phyloP scores from a whole-genome alignment of 257 asterid genomes.

The Linderniella brevidens region DNA sequence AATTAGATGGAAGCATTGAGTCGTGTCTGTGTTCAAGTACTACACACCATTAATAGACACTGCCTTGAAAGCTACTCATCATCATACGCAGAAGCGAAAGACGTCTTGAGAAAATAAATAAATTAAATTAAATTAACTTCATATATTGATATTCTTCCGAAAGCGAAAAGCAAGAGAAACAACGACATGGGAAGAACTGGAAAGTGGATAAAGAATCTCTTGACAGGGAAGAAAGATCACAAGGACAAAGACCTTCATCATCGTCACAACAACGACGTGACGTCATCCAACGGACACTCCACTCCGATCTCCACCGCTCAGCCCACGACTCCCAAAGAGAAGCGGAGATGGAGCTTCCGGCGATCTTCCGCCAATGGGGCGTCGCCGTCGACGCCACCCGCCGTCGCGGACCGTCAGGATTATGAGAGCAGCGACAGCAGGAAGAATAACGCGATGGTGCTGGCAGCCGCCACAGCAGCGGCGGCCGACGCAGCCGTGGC shows the following conservation, averaged over 20 bases:
- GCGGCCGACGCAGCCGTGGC: conserved; percentile 66
- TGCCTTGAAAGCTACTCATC: too few relatives aligned
- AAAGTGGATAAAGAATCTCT: conserved; percentile 56
- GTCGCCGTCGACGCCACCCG: conserved; percentile 15
- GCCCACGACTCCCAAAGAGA: conserved; percentile 62
- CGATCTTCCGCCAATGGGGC: conserved; percentile 68
- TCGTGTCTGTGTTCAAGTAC: too few relatives aligned
- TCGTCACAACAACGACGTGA: conserved; percentile 11
- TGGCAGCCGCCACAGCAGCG: conserved; percentile 55
- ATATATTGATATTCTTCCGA: conserved; percentile 6
- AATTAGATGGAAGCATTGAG: too few relatives aligned
- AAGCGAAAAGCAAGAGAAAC: conserved; percentile 15
- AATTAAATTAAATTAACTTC: too few relatives aligned
- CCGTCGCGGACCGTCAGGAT: conserved; percentile 7
- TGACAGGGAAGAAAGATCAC: conserved; percentile 39
- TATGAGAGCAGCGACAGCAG: not conserved
- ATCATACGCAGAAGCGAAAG: too few relatives aligned
- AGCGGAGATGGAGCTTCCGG: conserved; percentile 91
- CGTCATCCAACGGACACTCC: not conserved
- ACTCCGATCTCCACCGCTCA: conserved; percentile 38
- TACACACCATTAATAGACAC: too few relatives aligned
- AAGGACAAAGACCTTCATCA: conserved; percentile 12
- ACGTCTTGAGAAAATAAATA: too few relatives aligned
- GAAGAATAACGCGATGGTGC: conserved; percentile 9
- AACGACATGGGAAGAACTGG: conserved; percentile 80